Base-by-base conservation (phyloP, 2,329 filamentous ascomycete species). In the Fusarium globosum region DNA sequence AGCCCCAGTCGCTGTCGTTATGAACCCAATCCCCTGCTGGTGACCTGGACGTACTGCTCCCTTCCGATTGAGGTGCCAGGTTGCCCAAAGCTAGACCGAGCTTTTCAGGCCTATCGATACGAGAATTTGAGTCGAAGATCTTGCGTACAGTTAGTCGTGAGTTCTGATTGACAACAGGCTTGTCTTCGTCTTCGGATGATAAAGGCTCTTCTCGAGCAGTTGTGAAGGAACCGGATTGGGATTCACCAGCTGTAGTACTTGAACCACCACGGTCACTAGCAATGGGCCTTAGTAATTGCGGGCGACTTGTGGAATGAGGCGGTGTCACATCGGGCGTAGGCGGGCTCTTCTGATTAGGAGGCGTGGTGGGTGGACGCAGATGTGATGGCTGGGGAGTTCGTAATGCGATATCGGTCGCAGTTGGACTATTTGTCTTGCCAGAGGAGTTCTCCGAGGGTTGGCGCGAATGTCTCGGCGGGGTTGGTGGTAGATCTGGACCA, bases 241-340 rank as follows among this genome's bases (percentile, higher is more conserved):
- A 90, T 59, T 89, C 91, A 4, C 85, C 86, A 12, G 86, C 89
- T 15, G 86, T 91, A 15, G 86, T 81, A 69, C 88, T 88, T 38
- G 88, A 88, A 28, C 82, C 81, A 43, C 83, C 81, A 39, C 88
- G 86, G 71, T 90, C 87, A 70, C 81, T 82, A 49, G 85, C 77
- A 23, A 81, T 79, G 23, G 87, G 86, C 38, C 88, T 87, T 51
- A 85, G 78, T 60, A 82, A 78, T 77, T 83, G 85, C 21, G 85
- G 82, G 65, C 85, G 85, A 42, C 80, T 81, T 53, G 80, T 78
- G 48, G 82, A 81, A 68, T 90, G 88, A 41, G 93, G 93, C 59
- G 92, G 93, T 21, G 93, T 95, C 51, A 92, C 88, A 81, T 94
- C 93, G 39, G 93, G 93, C 7, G 93, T 95, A 38, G 92, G 92